Evolutionary conservation across 192 early-diverging fungal genomes (phyloP).

Genomic region (Coemansia sp.): DNA sequence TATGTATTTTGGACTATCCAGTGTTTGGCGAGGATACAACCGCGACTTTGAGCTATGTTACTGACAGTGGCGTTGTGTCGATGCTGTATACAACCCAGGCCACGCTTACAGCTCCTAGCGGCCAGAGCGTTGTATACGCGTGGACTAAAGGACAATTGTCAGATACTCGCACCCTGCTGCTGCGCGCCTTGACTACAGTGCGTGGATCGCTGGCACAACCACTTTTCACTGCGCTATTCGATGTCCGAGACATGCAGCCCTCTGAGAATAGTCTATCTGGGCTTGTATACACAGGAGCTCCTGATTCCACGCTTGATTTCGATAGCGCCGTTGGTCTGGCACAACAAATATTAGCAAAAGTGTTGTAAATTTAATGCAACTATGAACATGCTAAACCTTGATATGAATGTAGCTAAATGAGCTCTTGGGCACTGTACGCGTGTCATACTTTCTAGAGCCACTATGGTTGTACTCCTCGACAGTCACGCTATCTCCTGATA

Average conservation of each 20-base stretch:
- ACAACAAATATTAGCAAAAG: not conserved
- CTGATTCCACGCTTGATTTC: constrained; percentile 28
- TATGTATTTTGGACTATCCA: constrained; percentile 54
- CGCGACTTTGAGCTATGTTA: constrained; percentile 23
- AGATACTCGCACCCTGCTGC: constrained; percentile 13
- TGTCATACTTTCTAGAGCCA: not conserved
- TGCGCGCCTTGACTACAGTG: constrained; percentile 14
- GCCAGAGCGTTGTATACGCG: constrained; percentile 31
- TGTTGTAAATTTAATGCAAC: not conserved
- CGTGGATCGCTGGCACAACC: not conserved
- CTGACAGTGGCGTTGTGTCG: constrained; percentile 13
- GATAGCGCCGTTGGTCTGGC: constrained; percentile 26
- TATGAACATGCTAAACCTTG: constrained; percentile 13
- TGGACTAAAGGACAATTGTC: constrained; percentile 21
- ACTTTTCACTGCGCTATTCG: constrained; percentile 27
- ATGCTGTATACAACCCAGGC: constrained; percentile 44
- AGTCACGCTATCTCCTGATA: constrained; percentile 25
- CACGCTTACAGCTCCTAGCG: constrained; percentile 32
- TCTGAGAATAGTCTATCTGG: not conserved
- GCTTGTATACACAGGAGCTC: constrained; percentile 13
- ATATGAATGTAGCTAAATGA: constrained; percentile 40
- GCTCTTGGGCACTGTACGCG: not conserved
- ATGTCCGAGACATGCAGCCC: constrained; percentile 18
- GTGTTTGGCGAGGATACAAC: constrained; percentile 44
- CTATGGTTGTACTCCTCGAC: constrained; percentile 46